Percentiles rank a stretch among this genome's conserved stretches.
phyloP scores from a whole-genome alignment of 805 yeast genomes.

The Sungouiella blattae region DNA sequence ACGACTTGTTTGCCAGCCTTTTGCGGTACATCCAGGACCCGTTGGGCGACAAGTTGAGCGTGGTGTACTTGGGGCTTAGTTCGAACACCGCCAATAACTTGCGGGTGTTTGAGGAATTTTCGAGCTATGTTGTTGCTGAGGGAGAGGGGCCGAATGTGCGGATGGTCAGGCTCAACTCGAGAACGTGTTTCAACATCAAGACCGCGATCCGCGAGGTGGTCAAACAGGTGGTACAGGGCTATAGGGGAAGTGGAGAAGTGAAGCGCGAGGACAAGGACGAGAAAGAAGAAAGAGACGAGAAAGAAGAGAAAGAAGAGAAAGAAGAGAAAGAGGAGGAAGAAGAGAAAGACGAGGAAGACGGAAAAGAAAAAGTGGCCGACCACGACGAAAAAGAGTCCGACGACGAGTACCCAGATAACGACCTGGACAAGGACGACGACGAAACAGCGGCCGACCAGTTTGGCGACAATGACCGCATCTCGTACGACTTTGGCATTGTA shows the following conservation, averaged over 20 bases:
- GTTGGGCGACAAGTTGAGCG: conserved; percentile 19
- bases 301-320: not conserved
- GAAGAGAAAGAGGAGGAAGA: conserved; percentile 1
- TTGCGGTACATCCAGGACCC: conserved; percentile 19
- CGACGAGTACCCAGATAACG: conserved; percentile 10
- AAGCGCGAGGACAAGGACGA: not conserved
- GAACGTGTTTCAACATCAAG: conserved; percentile 32
- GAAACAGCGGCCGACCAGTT: conserved; percentile 6
- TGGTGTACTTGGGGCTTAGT: conserved; percentile 34
- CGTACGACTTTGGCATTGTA: conserved; percentile 35
- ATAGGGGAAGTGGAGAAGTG: no score
- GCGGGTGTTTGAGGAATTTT: conserved; percentile 35
- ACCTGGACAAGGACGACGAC: conserved; percentile 3
- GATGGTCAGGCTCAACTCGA: conserved; percentile 27
- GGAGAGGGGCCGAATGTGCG: conserved; percentile 14
- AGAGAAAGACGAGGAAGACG: conserved; percentile 9
- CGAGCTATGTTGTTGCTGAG: conserved; percentile 11
- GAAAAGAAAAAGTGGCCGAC: conserved; percentile 4
- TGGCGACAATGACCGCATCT: conserved; percentile 17
- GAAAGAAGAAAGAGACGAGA: not conserved
- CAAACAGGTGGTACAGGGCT: conserved; percentile 24
- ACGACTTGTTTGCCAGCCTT: conserved; percentile 26
- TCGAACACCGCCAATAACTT: conserved; percentile 40
- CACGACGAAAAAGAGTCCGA: conserved; percentile 2
- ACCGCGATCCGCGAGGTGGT: conserved; percentile 31